These are phyloP conservation scores for Suhomyces panamericanus DNA, from an alignment of 1,139 yeast species.

Conservation along the genomic window DNA sequence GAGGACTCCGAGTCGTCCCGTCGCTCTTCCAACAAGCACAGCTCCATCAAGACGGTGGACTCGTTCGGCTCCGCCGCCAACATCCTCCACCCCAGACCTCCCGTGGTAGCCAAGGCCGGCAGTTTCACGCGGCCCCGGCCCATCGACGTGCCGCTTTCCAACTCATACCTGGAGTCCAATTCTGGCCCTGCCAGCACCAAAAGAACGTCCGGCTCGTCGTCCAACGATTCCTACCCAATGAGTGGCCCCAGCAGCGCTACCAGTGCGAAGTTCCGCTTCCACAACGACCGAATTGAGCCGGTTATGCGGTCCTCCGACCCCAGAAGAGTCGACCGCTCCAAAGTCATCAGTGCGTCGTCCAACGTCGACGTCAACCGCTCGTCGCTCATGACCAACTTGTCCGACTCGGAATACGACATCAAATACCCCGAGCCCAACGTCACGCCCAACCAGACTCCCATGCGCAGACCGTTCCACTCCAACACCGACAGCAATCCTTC, in stretches of 20 bases:
- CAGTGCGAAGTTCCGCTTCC: slow-evolving; percentile 15
- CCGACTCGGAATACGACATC: slow-evolving; percentile 17
- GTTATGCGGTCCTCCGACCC: slow-evolving; percentile 11
- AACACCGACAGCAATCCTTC: slow-evolving; percentile 4
- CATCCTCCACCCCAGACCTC: slow-evolving; percentile 9
- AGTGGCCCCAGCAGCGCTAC: slow-evolving; percentile 14
- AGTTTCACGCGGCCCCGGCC: slow-evolving; percentile 6
- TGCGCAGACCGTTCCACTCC: slow-evolving; percentile 7
- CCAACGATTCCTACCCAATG: slow-evolving; percentile 5
- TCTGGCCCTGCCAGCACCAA: slow-evolving; percentile 7
- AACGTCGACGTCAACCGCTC: slow-evolving; percentile 20
- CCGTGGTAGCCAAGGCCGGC: background rate
- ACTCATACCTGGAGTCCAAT: slow-evolving; percentile 5
- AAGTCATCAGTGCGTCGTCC: slow-evolving; percentile 22
- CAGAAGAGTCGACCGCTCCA: slow-evolving; percentile 14
- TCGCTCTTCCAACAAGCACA: background rate
- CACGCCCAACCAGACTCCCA: slow-evolving; percentile 20
- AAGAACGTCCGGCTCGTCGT: slow-evolving; percentile 8
- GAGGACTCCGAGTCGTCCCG: slow-evolving; percentile 21
- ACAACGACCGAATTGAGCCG: slow-evolving; percentile 16
- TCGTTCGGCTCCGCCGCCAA: slow-evolving; percentile 11
- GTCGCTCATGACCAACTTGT: slow-evolving; percentile 16
- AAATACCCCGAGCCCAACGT: slow-evolving; percentile 25
- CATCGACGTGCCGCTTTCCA: slow-evolving; percentile 17
- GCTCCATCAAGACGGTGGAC: slow-evolving; percentile 10